Evolutionary conservation across 1,284 basidiomycete species (phyloP).

Genomic region (Exobasidium cylindrosporum): DNA sequence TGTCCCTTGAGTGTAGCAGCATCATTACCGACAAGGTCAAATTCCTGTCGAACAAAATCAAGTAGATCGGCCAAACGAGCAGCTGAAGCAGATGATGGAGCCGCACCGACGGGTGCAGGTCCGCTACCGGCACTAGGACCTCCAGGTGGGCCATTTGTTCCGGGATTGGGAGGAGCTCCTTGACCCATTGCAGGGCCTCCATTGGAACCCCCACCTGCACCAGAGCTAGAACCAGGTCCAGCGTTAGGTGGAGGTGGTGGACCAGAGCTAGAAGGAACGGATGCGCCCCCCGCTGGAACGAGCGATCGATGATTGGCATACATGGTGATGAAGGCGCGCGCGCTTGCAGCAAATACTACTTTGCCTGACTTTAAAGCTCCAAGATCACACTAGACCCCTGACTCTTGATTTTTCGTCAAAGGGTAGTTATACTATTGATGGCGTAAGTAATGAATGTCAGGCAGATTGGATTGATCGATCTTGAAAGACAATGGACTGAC

Average conservation of each 20-base stretch:
- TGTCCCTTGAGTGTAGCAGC: slow-evolving; percentile 69
- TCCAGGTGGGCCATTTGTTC: background rate
- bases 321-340: slow-evolving; percentile 2
- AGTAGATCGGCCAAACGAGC: slow-evolving; percentile 71
- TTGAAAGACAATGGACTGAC: no score
- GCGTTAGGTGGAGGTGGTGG: background rate
- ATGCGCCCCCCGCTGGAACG: slow-evolving; percentile 6
- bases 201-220: slow-evolving; percentile 4
- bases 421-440: no score
- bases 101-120: slow-evolving; percentile 3
- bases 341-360: no score
- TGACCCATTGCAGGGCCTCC: slow-evolving; percentile 9
- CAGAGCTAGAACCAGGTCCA: background rate
- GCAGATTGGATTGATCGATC: no score
- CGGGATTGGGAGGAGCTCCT: background rate
- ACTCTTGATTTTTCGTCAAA: no score
- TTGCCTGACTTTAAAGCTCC: no score
- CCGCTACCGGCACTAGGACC: slow-evolving; percentile 8
- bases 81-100: slow-evolving; percentile 12
- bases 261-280: slow-evolving; percentile 1
- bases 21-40: slow-evolving; percentile 73
- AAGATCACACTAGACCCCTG: no score
- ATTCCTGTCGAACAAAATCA: slow-evolving; percentile 80
- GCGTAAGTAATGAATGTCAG: no score
- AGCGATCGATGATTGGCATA: slow-evolving; percentile 12